Percentiles rank a stretch among this genome's conserved stretches.
phyloP scores from a whole-genome alignment of 2,329 filamentous ascomycete species.

The Lizonia empirigonia region DNA sequence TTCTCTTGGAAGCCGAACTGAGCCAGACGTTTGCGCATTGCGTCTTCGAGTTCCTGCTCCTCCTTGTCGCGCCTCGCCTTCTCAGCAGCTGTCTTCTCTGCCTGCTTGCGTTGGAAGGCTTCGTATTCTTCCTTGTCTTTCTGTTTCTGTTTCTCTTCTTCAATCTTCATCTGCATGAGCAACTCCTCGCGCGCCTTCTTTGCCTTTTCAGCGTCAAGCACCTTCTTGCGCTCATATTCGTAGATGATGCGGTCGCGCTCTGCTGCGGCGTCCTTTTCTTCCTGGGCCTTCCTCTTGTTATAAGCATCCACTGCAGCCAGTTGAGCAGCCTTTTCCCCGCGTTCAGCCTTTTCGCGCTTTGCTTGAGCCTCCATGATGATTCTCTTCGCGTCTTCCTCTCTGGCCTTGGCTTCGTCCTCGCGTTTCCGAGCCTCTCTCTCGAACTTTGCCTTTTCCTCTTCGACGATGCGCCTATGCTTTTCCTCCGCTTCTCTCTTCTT shows the following conservation, averaged over 20 bases:
- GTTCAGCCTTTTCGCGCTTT: constrained; percentile 34
- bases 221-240: constrained; percentile 46
- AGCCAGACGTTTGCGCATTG: constrained; percentile 53
- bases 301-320: constrained; percentile 43
- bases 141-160: constrained; percentile 49
- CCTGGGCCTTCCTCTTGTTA: constrained; percentile 41
- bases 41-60: constrained; percentile 52
- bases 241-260: constrained; percentile 42
- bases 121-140: constrained; percentile 53
- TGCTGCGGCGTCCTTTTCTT: constrained; percentile 38
- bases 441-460: constrained; percentile 38
- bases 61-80: constrained; percentile 49
- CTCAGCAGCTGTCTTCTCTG: constrained; percentile 50
- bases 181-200: constrained; percentile 46
- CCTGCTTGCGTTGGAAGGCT: constrained; percentile 49
- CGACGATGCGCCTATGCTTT: constrained; percentile 38
- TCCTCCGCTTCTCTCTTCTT: constrained; percentile 26
- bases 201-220: constrained; percentile 45
- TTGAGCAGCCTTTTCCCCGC: constrained; percentile 38
- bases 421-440: constrained; percentile 38
- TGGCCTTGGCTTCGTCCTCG: constrained; percentile 18
- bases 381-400: constrained; percentile 24
- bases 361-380: constrained; percentile 32
- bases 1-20: constrained; percentile 55
- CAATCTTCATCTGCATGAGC: constrained; percentile 47